Conservation (phyloP, 2,329 filamentous ascomycete species). For the Nannizziopsis arthrosporioides region DNA sequence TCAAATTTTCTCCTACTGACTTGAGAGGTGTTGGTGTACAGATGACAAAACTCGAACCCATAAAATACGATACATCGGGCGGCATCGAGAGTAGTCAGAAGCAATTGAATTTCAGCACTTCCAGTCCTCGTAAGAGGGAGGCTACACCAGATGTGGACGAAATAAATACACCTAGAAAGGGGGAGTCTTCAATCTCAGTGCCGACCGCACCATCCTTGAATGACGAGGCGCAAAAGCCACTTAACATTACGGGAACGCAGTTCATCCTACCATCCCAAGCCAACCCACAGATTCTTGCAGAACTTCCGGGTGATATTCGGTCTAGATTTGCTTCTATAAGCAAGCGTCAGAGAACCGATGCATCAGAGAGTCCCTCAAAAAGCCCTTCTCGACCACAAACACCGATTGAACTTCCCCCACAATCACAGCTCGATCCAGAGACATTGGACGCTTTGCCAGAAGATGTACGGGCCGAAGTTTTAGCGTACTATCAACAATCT, state of each 20-base stretch:
- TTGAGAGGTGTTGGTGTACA: slow-evolving; percentile 86
- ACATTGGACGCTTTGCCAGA: slow-evolving; percentile 73
- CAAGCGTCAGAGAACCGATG: slow-evolving; percentile 15
- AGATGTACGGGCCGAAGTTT: slow-evolving; percentile 72
- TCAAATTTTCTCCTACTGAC: slow-evolving; percentile 78
- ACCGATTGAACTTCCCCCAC: slow-evolving; percentile 39
- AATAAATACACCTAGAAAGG: slow-evolving; percentile 33
- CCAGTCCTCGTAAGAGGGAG: slow-evolving; percentile 18
- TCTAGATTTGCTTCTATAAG: slow-evolving; percentile 57
- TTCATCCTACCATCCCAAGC: slow-evolving; percentile 76
- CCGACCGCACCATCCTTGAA: slow-evolving; percentile 24
- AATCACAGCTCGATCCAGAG: slow-evolving; percentile 74
- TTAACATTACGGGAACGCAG: slow-evolving; percentile 78
- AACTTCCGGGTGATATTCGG: slow-evolving; percentile 73
- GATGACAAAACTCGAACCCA: slow-evolving; percentile 78
- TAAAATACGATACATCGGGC: slow-evolving; percentile 48
- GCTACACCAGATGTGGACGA: slow-evolving; percentile 39
- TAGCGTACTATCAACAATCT: slow-evolving; percentile 53
- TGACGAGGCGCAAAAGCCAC: slow-evolving; percentile 43
- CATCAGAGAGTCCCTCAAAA: neutral
- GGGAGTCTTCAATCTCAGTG: slow-evolving; percentile 20
- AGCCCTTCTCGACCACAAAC: slow-evolving; percentile 23
- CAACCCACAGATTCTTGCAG: slow-evolving; percentile 69
- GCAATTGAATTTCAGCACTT: slow-evolving; percentile 57
- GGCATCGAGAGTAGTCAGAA: slow-evolving; percentile 63